A percentile compares a stretch with the other conserved stretches of the same genome.
Evolutionary conservation across 2,329 filamentous ascomycete species (phyloP).

Genomic region (Alternaria metachromatica): DNA sequence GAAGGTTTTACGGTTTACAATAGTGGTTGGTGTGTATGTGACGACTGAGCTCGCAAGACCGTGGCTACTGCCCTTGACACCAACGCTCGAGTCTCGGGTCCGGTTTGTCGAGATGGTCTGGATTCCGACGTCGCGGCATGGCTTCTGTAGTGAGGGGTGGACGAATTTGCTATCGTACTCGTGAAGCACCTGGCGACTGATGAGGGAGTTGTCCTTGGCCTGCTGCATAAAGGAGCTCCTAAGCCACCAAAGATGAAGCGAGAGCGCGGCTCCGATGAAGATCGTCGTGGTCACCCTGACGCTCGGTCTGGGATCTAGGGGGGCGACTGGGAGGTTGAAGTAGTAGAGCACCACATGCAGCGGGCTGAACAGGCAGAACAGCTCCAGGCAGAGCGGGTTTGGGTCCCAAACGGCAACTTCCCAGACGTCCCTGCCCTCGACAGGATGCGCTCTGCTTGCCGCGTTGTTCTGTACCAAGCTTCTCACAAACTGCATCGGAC

Average conservation of each 20-base stretch:
- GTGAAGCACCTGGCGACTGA: constrained; percentile 90
- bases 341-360: constrained; percentile 91
- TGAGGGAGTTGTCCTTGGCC: constrained; percentile 79
- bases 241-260: constrained; percentile 76
- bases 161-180: constrained; percentile 98
- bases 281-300: constrained; percentile 84
- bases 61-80: constrained; percentile 51
- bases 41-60: constrained; percentile 61
- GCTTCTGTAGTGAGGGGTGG: constrained; percentile 82
- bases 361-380: constrained; percentile 92
- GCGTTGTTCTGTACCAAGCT: constrained; percentile 72
- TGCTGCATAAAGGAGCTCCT: constrained; percentile 81
- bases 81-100: constrained; percentile 45
- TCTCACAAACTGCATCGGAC: constrained; percentile 77
- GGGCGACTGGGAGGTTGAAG: constrained; percentile 79
- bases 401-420: constrained; percentile 95
- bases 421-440: constrained; percentile 87
- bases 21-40: constrained; percentile 66
- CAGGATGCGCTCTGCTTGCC: constrained; percentile 83
- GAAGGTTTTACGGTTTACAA: constrained; percentile 76
- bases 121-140: constrained; percentile 78
- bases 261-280: constrained; percentile 76
- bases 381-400: constrained; percentile 76
- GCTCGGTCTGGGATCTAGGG: constrained; percentile 80
- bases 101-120: constrained; percentile 64